Evolutionary conservation across 179 eudicot genomes (phyloP).

Genomic region (Beta macrorhiza): DNA sequence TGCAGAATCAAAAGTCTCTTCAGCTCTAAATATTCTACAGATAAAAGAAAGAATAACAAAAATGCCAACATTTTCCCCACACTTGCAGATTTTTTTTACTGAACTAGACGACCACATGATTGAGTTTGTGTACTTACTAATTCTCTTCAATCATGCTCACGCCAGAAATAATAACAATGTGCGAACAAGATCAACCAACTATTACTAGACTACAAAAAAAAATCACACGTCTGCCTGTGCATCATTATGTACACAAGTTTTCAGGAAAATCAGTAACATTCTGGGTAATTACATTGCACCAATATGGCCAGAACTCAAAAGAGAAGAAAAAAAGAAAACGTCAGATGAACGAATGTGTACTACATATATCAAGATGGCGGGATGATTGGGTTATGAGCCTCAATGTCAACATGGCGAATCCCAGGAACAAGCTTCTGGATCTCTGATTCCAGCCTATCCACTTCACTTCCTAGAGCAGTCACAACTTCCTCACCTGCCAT

Average conservation of each 20-base stretch:
- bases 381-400: constrained; percentile 80
- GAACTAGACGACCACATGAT: background rate
- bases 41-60: no score
- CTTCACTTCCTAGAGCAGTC: constrained; percentile 94
- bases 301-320: background rate
- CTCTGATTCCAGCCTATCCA: constrained; percentile 84
- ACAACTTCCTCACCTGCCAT: constrained; percentile 89
- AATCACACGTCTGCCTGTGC: background rate
- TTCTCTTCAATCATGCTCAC: background rate
- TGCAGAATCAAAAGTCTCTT: no score
- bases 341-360: constrained; percentile 10
- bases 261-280: background rate
- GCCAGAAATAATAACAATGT: background rate
- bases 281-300: constrained; percentile 2
- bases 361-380: constrained; percentile 31
- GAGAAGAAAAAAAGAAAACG: no score
- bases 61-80: background rate
- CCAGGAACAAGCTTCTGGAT: constrained; percentile 95
- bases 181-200: background rate
- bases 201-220: background rate
- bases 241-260: constrained; percentile 14
- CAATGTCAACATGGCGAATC: constrained; percentile 92
- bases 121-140: background rate
- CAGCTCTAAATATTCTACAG: no score
- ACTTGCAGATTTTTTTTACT: background rate